These are phyloP conservation scores for Micromonas commoda DNA, from an alignment of 139 green algal species.

Conservation along the genomic window DNA sequence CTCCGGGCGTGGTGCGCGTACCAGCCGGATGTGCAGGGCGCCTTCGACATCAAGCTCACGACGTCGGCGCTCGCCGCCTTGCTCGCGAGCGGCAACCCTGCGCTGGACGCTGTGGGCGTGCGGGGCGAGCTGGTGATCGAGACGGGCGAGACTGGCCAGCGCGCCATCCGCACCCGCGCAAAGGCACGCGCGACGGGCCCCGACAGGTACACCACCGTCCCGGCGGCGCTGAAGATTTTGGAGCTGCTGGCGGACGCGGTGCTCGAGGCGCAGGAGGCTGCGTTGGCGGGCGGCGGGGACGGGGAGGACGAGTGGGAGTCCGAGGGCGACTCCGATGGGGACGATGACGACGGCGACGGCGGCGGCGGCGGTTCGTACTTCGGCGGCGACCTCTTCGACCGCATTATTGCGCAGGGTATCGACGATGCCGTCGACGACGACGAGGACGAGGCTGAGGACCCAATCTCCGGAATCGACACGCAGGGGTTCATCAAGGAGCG, in stretches of 20 bases:
- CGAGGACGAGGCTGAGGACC: slow-evolving; percentile 13
- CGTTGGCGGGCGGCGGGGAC: not conserved
- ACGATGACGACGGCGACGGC: slow-evolving; percentile 15
- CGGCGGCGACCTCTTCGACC: slow-evolving; percentile 17
- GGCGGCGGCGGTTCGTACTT: not conserved
- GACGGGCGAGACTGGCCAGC: not conserved
- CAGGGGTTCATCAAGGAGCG: not conserved
- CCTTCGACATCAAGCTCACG: slow-evolving; percentile 57
- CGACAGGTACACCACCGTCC: slow-evolving; percentile 47
- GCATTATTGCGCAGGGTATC: not conserved
- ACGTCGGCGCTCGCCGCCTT: slow-evolving; percentile 50
- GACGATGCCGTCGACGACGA: slow-evolving; percentile 12
- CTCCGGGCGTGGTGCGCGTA: slow-evolving; percentile 44
- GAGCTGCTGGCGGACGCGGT: slow-evolving; percentile 44
- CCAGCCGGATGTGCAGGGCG: slow-evolving; percentile 51
- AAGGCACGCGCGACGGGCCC: slow-evolving; percentile 24
- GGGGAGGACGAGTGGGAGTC: not conserved
- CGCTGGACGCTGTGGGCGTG: slow-evolving; percentile 43
- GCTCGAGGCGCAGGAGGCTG: slow-evolving; percentile 33
- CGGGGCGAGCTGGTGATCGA: slow-evolving; percentile 49
- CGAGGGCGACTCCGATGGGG: slow-evolving; percentile 17
- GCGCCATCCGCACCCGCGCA: slow-evolving; percentile 47
- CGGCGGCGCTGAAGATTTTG: slow-evolving; percentile 44
- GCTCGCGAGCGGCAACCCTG: slow-evolving; percentile 36
- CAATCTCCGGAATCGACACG: slow-evolving; percentile 10